These are phyloP conservation scores for Borovskyia barvae DNA, from an alignment of 208 protist species.

Conservation along the genomic window DNA sequence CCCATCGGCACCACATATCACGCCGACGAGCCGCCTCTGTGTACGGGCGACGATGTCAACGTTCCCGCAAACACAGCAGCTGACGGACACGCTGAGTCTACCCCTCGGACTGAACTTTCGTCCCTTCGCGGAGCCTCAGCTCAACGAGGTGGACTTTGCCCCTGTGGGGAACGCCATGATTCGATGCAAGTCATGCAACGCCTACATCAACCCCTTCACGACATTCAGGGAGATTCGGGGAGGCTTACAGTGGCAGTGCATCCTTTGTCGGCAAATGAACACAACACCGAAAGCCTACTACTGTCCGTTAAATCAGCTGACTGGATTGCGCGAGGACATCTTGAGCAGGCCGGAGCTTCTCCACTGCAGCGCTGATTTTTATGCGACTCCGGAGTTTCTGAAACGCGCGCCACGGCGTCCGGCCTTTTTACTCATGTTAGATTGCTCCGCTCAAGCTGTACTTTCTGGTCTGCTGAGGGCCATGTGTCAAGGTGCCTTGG, in stretches of 20 bases:
- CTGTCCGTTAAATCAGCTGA: conserved; percentile 75
- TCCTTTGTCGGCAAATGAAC: conserved; percentile 93
- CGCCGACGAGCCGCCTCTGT: conserved; percentile 33
- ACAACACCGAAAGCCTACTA: conserved; percentile 74
- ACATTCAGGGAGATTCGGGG: conserved; percentile 81
- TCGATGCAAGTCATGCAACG: conserved; percentile 85
- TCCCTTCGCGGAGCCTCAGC: conserved; percentile 63
- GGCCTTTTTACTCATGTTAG: conserved; percentile 94
- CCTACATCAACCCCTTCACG: conserved; percentile 98
- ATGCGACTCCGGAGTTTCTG: conserved; percentile 96
- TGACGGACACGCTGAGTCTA: conserved; percentile 61
- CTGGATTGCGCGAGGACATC: conserved; percentile 83
- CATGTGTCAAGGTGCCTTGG: conserved; percentile 66
- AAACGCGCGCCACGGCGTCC: conserved; percentile 87
- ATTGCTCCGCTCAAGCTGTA: conserved; percentile 91
- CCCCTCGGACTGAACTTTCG: conserved; percentile 74
- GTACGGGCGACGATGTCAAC: conserved; percentile 66
- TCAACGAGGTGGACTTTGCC: conserved; percentile 71
- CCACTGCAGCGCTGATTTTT: conserved; percentile 90
- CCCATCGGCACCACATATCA: conserved; percentile 46
- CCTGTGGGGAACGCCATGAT: conserved; percentile 68
- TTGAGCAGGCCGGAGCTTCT: conserved; percentile 86
- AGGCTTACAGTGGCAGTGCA: conserved; percentile 94
- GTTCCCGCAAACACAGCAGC: conserved; percentile 50
- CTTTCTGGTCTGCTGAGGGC: conserved; percentile 77